phyloP scores from a whole-genome alignment of 1,284 basidiomycete species.

The Ganoderma sinense region DNA sequence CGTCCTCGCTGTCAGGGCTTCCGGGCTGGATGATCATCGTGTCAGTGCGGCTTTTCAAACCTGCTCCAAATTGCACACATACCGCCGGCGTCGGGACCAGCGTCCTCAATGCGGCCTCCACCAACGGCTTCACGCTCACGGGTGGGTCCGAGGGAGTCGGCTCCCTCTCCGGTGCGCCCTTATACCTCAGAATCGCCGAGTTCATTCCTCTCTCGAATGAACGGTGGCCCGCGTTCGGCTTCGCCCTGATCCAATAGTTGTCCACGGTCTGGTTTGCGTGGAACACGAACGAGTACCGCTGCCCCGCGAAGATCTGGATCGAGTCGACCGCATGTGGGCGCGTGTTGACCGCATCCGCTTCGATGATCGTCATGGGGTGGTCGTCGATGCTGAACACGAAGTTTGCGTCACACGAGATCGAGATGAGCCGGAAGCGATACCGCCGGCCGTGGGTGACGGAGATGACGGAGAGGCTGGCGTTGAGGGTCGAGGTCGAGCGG shows the following conservation, averaged over 20 bases:
- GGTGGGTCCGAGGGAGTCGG: constrained; percentile 44
- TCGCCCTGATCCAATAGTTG: constrained; percentile 35
- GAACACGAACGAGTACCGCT: constrained; percentile 47
- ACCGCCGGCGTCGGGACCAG: constrained; percentile 24
- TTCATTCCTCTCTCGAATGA: constrained; percentile 50
- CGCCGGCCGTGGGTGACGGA: constrained; percentile 43
- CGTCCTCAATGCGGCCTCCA: constrained; percentile 40
- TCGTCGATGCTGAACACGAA: constrained; percentile 44
- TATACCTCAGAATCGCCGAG: constrained; percentile 62
- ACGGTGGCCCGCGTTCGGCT: constrained; percentile 43
- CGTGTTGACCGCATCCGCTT: constrained; percentile 42
- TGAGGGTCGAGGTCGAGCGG: constrained; percentile 30
- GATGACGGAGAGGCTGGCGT: constrained; percentile 41
- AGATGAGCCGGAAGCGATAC: constrained; percentile 54
- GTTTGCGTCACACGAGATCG: constrained; percentile 47
- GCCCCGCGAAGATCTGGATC: constrained; percentile 45
- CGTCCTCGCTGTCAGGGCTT: constrained; percentile 32
- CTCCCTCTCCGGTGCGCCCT: constrained; percentile 49
- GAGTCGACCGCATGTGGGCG: constrained; percentile 42
- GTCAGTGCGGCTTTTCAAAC: neutral
- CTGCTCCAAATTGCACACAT: neutral
- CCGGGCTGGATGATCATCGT: constrained; percentile 35
- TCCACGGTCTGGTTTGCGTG: constrained; percentile 27
- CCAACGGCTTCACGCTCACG: constrained; percentile 29
- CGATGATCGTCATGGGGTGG: constrained; percentile 45